A percentile compares a stretch with the other conserved stretches of the same genome.
These are phyloP conservation scores for Salix dunnii DNA, from an alignment of 345 rosid genomes.

Conservation along the genomic window DNA sequence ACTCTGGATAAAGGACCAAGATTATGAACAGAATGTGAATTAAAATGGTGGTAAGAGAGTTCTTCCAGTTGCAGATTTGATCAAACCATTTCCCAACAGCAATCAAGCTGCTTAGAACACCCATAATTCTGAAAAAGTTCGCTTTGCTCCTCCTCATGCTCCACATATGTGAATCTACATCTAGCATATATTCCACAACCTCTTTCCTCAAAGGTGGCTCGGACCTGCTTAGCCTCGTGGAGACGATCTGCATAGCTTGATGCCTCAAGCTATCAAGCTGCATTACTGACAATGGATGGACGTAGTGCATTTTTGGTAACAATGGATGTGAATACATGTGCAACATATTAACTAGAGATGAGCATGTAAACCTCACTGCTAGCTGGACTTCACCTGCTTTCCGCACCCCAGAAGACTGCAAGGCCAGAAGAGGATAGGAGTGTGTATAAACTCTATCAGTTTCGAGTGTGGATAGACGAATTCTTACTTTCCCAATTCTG, in stretches of 20 bases:
- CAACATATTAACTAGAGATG: slow-evolving; percentile 26
- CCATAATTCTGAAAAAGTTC: slow-evolving; percentile 32
- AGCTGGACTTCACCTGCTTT: slow-evolving; percentile 29
- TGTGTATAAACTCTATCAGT: slow-evolving; percentile 33
- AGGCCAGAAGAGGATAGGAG: slow-evolving; percentile 28
- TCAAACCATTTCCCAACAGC: slow-evolving; percentile 35
- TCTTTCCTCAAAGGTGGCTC: slow-evolving; percentile 31
- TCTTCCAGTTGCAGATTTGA: slow-evolving; percentile 33
- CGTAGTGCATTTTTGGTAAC: slow-evolving; percentile 35
- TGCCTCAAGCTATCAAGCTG: slow-evolving; percentile 34
- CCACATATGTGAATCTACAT: slow-evolving; percentile 35
- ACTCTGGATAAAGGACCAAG: slow-evolving; percentile 28
- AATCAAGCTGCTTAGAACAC: slow-evolving; percentile 18
- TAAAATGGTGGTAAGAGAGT: slow-evolving; percentile 28
- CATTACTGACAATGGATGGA: slow-evolving; percentile 28
- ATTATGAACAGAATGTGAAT: slow-evolving; percentile 31
- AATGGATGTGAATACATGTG: slow-evolving; percentile 33
- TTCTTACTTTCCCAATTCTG: slow-evolving; percentile 34
- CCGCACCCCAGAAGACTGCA: slow-evolving; percentile 25
- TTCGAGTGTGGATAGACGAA: slow-evolving; percentile 30
- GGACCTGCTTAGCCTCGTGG: slow-evolving; percentile 25
- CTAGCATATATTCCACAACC: slow-evolving; percentile 32
- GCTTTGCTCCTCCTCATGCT: slow-evolving; percentile 39
- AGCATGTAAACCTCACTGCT: slow-evolving; percentile 36
- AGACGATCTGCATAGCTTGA: slow-evolving; percentile 31